phyloP scores from a whole-genome alignment of 352 stramenopile genomes.

The Aphanomyces euteiches region DNA sequence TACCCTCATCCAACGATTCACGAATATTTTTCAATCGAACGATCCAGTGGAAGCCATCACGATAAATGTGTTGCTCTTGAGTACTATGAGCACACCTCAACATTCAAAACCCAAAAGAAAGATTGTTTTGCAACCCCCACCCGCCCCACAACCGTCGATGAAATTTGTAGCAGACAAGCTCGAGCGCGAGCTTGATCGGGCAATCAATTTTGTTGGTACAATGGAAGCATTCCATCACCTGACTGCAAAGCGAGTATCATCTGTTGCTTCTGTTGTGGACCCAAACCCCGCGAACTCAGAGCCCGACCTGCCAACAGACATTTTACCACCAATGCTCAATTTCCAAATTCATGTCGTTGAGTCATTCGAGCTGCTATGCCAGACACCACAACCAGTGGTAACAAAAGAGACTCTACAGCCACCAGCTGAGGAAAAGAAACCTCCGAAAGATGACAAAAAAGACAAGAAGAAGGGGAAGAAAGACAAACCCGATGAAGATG shows the following conservation, averaged over 20 bases:
- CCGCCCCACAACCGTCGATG: neutral
- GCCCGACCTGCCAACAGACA: neutral
- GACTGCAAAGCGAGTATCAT: neutral
- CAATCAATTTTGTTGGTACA: neutral
- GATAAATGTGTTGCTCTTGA: neutral
- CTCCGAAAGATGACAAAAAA: slow-evolving; percentile 4
- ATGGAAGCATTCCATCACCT: neutral
- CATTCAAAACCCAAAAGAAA: slow-evolving; percentile 9
- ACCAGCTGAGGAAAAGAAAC: slow-evolving; percentile 6
- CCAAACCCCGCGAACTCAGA: neutral
- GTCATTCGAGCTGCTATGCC: neutral
- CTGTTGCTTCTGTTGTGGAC: neutral
- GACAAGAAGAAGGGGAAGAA: slow-evolving; percentile 7
- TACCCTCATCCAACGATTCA: neutral
- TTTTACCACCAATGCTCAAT: neutral
- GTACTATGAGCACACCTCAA: neutral
- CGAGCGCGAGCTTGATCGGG: neutral
- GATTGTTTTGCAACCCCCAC: neutral
- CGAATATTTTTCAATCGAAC: neutral
- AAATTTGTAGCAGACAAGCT: slow-evolving; percentile 12
- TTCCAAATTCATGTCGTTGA: slow-evolving; percentile 9
- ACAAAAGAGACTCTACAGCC: no score
- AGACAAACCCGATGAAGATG: slow-evolving; percentile 9
- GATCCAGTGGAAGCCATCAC: neutral
- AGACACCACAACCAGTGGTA: neutral